These are phyloP conservation scores for Candolleomyces aberdarensis DNA, from an alignment of 768 basidiomycete species.

Conservation along the genomic window DNA sequence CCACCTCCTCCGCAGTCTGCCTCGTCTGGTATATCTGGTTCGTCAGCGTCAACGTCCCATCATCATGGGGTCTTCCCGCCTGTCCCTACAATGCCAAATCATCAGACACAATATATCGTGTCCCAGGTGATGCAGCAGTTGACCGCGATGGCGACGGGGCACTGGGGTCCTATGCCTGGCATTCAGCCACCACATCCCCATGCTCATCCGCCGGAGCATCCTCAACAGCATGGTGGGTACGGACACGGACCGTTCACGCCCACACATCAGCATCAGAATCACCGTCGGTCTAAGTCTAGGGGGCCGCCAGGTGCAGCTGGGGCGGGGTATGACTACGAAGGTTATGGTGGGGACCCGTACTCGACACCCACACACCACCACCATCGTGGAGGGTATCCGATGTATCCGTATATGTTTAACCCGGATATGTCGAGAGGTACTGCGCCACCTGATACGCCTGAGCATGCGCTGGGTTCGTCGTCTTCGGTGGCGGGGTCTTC, in stretches of 20 bases:
- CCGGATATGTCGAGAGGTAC: constrained; percentile 45
- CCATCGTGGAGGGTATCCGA: constrained; percentile 15
- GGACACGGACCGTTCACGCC: constrained; percentile 24
- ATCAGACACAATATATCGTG: constrained; percentile 40
- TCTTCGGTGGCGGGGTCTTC: constrained; percentile 22
- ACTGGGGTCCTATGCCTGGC: neutral
- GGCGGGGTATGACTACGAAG: neutral
- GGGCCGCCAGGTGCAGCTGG: neutral
- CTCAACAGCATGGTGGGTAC: constrained; percentile 6
- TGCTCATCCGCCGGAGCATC: neutral
- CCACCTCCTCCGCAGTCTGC: neutral
- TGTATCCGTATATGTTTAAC: constrained; percentile 28
- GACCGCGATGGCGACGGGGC: constrained; percentile 24
- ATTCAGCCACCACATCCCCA: neutral
- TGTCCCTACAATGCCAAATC: constrained; percentile 34
- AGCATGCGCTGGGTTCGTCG: constrained; percentile 25
- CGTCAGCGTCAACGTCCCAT: neutral
- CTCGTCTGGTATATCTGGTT: neutral
- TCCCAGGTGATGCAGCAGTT: constrained; percentile 43
- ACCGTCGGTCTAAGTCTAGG: neutral
- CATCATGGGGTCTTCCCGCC: neutral
- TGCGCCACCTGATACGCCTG: constrained; percentile 52
- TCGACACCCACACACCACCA: constrained; percentile 37
- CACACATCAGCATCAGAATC: constrained; percentile 17
- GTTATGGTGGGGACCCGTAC: constrained; percentile 14